These are phyloP conservation scores for Glaciozyma antarctica DNA, from an alignment of 768 basidiomycete genomes.

Conservation along the genomic window DNA sequence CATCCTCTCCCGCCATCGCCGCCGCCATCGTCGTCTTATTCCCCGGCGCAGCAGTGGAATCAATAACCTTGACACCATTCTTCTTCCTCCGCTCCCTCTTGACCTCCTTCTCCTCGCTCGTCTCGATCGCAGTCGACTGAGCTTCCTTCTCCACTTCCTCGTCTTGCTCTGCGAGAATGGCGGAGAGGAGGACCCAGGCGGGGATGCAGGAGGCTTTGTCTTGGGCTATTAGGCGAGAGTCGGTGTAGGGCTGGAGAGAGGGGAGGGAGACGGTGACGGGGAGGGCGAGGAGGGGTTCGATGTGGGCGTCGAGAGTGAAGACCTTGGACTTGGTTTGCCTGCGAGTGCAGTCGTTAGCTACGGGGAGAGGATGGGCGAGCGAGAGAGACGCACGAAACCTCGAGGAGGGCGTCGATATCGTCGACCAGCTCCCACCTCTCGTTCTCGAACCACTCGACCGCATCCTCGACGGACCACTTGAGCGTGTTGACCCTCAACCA, in stretches of 20 bases:
- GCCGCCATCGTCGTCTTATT: slow-evolving; percentile 95
- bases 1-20: slow-evolving; percentile 78
- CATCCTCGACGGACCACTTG: slow-evolving; percentile 58
- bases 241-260: slow-evolving; percentile 60
- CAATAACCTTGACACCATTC: slow-evolving; percentile 51
- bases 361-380: neutral
- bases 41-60: slow-evolving; percentile 92
- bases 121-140: slow-evolving; percentile 36
- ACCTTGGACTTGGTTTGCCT: slow-evolving; percentile 42
- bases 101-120: slow-evolving; percentile 53
- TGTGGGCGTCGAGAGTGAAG: slow-evolving; percentile 67
- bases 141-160: neutral
- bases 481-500: slow-evolving; percentile 75
- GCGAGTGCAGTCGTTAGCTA: slow-evolving; percentile 12
- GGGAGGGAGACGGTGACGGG: slow-evolving; percentile 54
- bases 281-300: slow-evolving; percentile 71
- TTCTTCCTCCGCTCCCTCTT: slow-evolving; percentile 33
- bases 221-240: slow-evolving; percentile 81
- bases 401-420: slow-evolving; percentile 28
- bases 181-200: slow-evolving; percentile 72
- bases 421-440: slow-evolving; percentile 29
- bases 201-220: slow-evolving; percentile 99
- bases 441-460: slow-evolving; percentile 43
- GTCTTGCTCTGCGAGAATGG: slow-evolving; percentile 41
- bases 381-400: slow-evolving; percentile 24